Evolutionary conservation across 1,284 basidiomycete genomes (phyloP).

Genomic region (Irpex sp.): DNA sequence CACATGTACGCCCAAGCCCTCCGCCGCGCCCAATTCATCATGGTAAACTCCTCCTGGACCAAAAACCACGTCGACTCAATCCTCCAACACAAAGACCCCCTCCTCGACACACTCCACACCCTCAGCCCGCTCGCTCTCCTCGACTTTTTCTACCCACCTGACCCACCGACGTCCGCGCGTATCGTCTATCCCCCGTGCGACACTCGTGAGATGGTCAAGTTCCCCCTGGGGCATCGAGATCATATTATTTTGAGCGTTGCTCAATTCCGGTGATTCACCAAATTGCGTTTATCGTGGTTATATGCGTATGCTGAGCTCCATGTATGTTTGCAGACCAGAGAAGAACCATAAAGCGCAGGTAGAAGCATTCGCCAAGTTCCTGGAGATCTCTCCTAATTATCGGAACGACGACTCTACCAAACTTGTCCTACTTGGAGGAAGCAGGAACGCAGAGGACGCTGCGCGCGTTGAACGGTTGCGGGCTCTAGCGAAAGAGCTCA

Average conservation of each 20-base stretch:
- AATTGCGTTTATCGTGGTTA: neutral
- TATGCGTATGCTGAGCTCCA: neutral
- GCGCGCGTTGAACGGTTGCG: slow-evolving; percentile 62
- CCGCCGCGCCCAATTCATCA: slow-evolving; percentile 69
- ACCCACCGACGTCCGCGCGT: slow-evolving; percentile 26
- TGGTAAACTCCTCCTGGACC: slow-evolving; percentile 98
- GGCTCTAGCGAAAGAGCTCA: slow-evolving; percentile 55
- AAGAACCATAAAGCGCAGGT: slow-evolving; percentile 91
- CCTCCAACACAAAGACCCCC: slow-evolving; percentile 47
- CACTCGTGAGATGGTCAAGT: slow-evolving; percentile 63
- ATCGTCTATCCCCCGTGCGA: slow-evolving; percentile 94
- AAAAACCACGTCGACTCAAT: slow-evolving; percentile 77
- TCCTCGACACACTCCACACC: slow-evolving; percentile 40
- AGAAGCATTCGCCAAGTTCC: slow-evolving; percentile 58
- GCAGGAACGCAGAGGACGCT: slow-evolving; percentile 73
- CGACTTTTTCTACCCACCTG: slow-evolving; percentile 17
- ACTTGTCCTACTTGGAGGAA: slow-evolving; percentile 80
- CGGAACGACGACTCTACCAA: slow-evolving; percentile 31
- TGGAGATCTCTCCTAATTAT: slow-evolving; percentile 58
- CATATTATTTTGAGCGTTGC: slow-evolving; percentile 81
- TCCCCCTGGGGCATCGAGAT: slow-evolving; percentile 58
- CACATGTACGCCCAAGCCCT: slow-evolving; percentile 77
- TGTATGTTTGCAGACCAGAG: slow-evolving; percentile 62
- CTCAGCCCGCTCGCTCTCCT: slow-evolving; percentile 23
- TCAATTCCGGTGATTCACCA: slow-evolving; percentile 72